Base-by-base conservation (phyloP, 2,329 filamentous ascomycete genomes). In the Pyrenochaeta sp. region DNA sequence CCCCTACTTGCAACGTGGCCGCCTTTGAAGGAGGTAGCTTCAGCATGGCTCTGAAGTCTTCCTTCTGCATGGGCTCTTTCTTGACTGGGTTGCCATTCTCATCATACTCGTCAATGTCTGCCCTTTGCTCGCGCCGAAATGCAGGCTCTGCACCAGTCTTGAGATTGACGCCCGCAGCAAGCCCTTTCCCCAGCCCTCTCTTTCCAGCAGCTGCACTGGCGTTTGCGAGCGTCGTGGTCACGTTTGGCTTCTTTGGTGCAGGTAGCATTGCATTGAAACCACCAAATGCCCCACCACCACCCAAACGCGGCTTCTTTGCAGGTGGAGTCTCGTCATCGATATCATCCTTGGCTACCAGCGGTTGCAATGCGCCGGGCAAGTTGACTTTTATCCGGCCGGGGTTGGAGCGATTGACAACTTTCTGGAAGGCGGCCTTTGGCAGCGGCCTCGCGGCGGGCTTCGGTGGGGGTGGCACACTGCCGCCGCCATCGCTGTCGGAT, bases 181-280 rank as follows among this genome's bases (percentile, higher is more conserved):
- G 80, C 55, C 60, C 70, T 51, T 58, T 74, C 55, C 69, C 74
- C 59, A 64, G 65, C 35, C 65, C 75, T 64, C 57, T 73, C 69
- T 63, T 74, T 31, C 64, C 71, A 7, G 60, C 49, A 30, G 62
- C 39, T 66, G 68, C 51, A 59, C 69, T 62, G 50, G 52, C 66
- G 60, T 60, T 49, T 10, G 67, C 50, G 35, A 60, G 55, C 29
- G 66, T 54, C 35, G 57, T 61, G 31, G 56, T 60, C 27, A 49
- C 50, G 40, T 64, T 69, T 39, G 78, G 64, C 54, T 82, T 81
- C 71, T 97, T 98, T 0, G 94, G 93, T 21, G 93, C 83, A 2
- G 94, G 94, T 17, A 98, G 82, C 63, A 97, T 87, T 1, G 92
- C 88, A 72, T 94, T 95, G 79, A 97, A 95, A 2, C 88, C 90